Evolutionary conservation across 2,329 filamentous ascomycete species (phyloP), one percentile per base, ranked within the genome.

Genomic region (Thelonectria blattea): DNA sequence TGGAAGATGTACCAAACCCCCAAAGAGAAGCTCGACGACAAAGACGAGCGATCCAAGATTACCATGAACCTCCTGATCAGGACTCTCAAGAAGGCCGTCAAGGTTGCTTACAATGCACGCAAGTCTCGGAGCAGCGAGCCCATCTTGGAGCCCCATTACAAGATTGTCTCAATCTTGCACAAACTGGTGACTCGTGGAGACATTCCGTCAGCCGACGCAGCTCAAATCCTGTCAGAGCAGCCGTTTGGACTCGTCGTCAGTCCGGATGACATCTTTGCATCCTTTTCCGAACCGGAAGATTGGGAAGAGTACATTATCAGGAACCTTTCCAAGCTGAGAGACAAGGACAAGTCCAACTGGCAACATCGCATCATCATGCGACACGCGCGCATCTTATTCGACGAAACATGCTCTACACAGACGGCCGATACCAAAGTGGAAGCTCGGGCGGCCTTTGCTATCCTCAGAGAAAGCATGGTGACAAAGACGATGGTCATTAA

Each of bases 401-500:
- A 81, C 52, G 79, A 82, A 30, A 73, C 76, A 39, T 72, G 75
- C 45, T 46, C 65, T 45, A 62, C 57, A 2, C 62, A 67, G 74
- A 85, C 63, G 49, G 79, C 81, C 52, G 75, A 82, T n/a, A 80
- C 65, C 5, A 75, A 83, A 14, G 85, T 84, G 32, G 89, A 91
- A 20, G 93, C 93, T 67, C 85, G 89, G 71, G 91, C 94, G 56
- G 85, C 96, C 14, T 93, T 92, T 51, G 84, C 87, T 54, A 90
- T 96, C 43, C 89, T 97, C 55, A 78, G 83, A 47, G 85, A 88
- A 60, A 85, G 81, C 62, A 88, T 88, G 85, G 94, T 97, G 67
- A 96, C 93, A 41, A 97, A 97, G 78, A 96, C 92, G 0, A 96
- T 96, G 89, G 89, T 91, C 1, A 88, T 97, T 74, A 94, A 96